Base-by-base conservation (phyloP, 23 red algal genomes). In the Pyropia haitanensis region DNA sequence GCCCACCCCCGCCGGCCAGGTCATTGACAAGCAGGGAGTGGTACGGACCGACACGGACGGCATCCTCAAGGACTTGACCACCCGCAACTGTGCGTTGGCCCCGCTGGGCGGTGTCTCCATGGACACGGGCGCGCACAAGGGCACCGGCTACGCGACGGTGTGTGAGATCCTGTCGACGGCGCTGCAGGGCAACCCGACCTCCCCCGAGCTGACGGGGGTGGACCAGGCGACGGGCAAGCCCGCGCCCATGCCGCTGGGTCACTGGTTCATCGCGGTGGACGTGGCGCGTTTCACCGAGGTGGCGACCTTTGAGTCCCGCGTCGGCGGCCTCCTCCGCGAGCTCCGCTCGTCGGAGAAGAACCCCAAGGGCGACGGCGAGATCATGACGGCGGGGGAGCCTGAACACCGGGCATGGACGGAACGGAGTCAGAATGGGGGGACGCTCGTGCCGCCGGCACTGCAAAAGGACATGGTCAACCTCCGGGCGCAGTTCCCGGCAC, bases 241-340 rank as follows among this genome's bases (percentile, higher is more conserved):
- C 19, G 73, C 60, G 13, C 34, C 79, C 20, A 83, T 83, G 79
- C 68, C 68, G 49, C 48, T 83, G 68, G 79, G 79, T 8, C 79
- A 83, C 50, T 83, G 70, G 58, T 83, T 83, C 59, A 83, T 83
- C 16, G 79, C 79, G 6, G 73, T 83, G 50, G 79, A 83, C 33
- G 67, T 83, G 29, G 79, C 72, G 60, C 30, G 79, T 19, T 83
- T 83, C 56, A 14, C 73, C 22, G 67, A 67, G 24, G 34, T 83
- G n/a, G 58, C 64, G 28, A 18, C 49, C 25, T 83, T 83, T 61
- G 53, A 63, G 44, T 31, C 53, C n/a, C 72, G 72, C 26, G 62
- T 63, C 13, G 79, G 79, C 10, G 65, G 56, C 10, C 73, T 83
- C 56, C 64, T 83, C 49, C 67, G 79, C 12, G 34, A 30, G 24